Evolutionary conservation across 192 early-diverging fungal species (phyloP).

Genomic region (Coemansia interrupta): DNA sequence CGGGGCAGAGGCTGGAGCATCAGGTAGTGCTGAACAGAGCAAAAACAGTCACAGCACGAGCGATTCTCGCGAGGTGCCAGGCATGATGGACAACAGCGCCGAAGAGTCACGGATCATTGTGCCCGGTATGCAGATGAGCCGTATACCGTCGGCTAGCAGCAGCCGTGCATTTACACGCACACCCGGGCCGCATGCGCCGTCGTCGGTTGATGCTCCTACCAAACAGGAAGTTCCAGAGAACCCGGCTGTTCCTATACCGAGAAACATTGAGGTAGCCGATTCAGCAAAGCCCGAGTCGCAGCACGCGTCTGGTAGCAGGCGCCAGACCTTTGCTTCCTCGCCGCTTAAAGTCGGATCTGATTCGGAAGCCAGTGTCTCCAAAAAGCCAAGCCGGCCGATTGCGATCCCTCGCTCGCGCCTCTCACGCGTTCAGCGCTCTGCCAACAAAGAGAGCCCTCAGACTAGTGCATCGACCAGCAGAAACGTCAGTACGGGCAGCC

Average conservation of each 20-base stretch:
- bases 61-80: slow-evolving; percentile 30
- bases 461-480: not conserved
- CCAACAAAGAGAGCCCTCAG: not conserved
- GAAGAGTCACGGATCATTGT: slow-evolving; percentile 18
- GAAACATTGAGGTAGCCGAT: not conserved
- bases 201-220: not conserved
- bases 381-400: slow-evolving; percentile 15
- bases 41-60: not conserved
- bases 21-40: not conserved
- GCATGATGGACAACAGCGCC: slow-evolving; percentile 37
- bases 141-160: not conserved
- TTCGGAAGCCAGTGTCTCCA: not conserved
- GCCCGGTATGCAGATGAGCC: slow-evolving; percentile 8
- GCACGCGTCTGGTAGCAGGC: too few species aligned
- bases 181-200: not conserved
- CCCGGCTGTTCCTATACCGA: not conserved
- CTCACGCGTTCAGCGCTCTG: slow-evolving; percentile 8
- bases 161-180: not conserved
- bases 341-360: not conserved
- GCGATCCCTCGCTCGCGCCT: slow-evolving; percentile 24
- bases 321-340: too few species aligned
- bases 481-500: not conserved
- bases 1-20: not conserved
- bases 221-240: not conserved
- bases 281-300: too few species aligned